Conservation (phyloP, 23 red algal species). For the Cyanidioschyzon merolae region DNA sequence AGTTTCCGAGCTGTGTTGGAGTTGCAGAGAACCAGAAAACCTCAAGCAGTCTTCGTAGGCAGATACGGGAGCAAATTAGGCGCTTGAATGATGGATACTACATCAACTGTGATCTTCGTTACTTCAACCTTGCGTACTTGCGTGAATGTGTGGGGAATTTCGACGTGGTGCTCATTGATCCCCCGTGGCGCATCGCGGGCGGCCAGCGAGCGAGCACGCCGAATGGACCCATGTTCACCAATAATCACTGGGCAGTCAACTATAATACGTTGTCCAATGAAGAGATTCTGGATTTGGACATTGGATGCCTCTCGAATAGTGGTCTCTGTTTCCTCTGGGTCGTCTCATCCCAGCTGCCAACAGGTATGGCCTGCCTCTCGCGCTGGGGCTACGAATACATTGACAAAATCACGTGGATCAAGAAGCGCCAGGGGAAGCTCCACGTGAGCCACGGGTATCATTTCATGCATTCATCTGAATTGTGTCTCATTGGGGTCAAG, state of each 20-base stretch:
- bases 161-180: conserved; percentile 26
- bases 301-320: conserved; percentile 23
- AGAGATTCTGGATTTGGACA: conserved; percentile 21
- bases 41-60: not conserved
- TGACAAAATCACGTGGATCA: conserved; percentile 29
- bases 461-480: conserved; percentile 24
- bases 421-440: conserved; percentile 23
- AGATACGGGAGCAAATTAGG: not conserved
- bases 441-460: conserved; percentile 37
- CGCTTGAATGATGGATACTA: conserved; percentile 16
- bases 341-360: conserved; percentile 17
- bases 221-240: conserved; percentile 30
- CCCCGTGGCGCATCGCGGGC: conserved; percentile 28
- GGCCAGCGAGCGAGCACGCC: conserved; percentile 18
- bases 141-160: conserved; percentile 27
- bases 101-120: conserved; percentile 31
- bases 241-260: conserved; percentile 28
- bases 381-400: conserved; percentile 32
- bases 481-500: conserved; percentile 22
- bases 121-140: conserved; percentile 23
- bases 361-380: conserved; percentile 17
- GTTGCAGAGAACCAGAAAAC: not conserved
- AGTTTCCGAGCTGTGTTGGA: not conserved
- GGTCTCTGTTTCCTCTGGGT: conserved; percentile 29
- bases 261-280: conserved; percentile 24